Conservation (phyloP, 257 asterid species). For the Solanum piurae region DNA sequence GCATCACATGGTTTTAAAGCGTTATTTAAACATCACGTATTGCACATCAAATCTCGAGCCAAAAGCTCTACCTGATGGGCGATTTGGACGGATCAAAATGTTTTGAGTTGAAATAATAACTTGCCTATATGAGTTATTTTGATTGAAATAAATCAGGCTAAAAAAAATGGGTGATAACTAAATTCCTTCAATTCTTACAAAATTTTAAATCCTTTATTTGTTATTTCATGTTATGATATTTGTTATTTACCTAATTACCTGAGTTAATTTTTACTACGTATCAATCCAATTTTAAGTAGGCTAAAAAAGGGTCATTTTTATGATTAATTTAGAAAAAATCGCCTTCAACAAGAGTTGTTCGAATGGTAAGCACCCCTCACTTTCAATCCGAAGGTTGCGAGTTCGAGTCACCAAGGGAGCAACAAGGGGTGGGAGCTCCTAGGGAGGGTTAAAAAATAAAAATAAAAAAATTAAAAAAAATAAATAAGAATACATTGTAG, state of each 20-base stretch:
- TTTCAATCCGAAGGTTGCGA: too few species aligned
- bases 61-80: not conserved
- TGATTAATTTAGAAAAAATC: not conserved
- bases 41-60: not conserved
- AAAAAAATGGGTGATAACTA: not conserved
- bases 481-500: not conserved
- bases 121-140: not conserved
- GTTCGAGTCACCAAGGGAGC: too few species aligned
- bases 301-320: not conserved
- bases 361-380: too few species aligned
- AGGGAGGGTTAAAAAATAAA: too few species aligned
- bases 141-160: not conserved
- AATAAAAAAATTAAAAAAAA: too few species aligned
- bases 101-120: not conserved
- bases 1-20: not conserved
- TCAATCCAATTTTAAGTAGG: not conserved
- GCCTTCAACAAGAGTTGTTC: not conserved
- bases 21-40: not conserved
- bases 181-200: not conserved
- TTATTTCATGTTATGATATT: not conserved
- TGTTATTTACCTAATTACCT: rapidly evolving
- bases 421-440: too few species aligned
- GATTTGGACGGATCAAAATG: not conserved
- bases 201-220: not conserved
- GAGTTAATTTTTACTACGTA: not conserved